Conservation (phyloP, 306 rosid species). For the Prunus davidiana region DNA sequence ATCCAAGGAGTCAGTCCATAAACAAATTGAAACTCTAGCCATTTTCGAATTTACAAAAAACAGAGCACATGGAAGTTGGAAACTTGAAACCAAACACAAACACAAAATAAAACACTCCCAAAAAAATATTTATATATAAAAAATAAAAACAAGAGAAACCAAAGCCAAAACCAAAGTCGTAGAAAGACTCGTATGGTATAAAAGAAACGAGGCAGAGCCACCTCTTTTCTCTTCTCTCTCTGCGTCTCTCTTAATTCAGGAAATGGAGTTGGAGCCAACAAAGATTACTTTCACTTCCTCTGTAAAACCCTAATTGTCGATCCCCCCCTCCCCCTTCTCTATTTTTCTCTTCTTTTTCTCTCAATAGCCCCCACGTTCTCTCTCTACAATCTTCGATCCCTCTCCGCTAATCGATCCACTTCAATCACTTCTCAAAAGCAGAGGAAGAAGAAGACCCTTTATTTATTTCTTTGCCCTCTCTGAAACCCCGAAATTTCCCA, state of each 20-base stretch:
- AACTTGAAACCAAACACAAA: not conserved
- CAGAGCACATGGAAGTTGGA: too few species aligned
- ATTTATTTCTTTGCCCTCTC: not conserved
- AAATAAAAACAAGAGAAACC: not conserved
- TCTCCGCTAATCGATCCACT: constrained; percentile 21
- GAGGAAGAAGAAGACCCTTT: not conserved
- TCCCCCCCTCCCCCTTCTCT: not conserved
- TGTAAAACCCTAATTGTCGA: constrained; percentile 80
- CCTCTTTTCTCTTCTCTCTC: not conserved
- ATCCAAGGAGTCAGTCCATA: too few species aligned
- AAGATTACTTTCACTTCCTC: constrained; percentile 43
- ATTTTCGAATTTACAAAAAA: too few species aligned
- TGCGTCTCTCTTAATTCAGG: not conserved
- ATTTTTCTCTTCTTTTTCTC: constrained; percentile 1
- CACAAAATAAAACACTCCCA: not conserved
- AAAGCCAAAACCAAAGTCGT: not conserved
- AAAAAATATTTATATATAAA: not conserved
- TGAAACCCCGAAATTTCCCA: not conserved
- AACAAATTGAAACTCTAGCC: too few species aligned
- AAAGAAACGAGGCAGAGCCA: not conserved
- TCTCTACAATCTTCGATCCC: constrained; percentile 37
- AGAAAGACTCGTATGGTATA: constrained; percentile 4
- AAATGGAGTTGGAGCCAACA: constrained; percentile 16
- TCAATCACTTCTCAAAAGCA: constrained; percentile 20
- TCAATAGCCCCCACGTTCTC: constrained; percentile 7